Conservation (phyloP, 352 stramenopile species). For the Pythium brachiatum region DNA sequence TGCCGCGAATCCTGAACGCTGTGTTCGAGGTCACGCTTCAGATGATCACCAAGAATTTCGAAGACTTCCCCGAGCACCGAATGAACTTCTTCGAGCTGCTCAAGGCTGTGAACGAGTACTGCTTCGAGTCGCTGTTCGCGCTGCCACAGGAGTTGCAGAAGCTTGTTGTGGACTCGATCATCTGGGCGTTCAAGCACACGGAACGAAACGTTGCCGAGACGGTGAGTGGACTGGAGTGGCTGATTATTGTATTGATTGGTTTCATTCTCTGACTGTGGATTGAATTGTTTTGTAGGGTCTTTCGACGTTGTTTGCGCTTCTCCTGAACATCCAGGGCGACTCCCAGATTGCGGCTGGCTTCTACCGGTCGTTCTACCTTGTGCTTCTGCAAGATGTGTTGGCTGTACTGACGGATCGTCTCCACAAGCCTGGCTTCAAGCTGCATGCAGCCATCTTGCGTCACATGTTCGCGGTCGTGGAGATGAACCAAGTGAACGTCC, state of each 20-base stretch:
- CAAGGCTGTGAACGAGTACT: conserved; percentile 93
- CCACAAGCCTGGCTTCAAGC: conserved; percentile 99
- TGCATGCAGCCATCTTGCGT: conserved; percentile 96
- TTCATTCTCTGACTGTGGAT: background rate
- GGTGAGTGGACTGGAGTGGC: conserved; percentile 28
- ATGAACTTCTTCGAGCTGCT: conserved; percentile 99
- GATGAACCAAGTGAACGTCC: conserved; percentile 94
- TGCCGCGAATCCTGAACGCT: conserved; percentile 95
- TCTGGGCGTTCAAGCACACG: conserved; percentile 99
- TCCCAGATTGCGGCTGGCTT: conserved; percentile 95
- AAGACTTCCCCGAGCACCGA: conserved; percentile 98
- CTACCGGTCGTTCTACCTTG: conserved; percentile 97
- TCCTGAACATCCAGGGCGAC: conserved; percentile 95
- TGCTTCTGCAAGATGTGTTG: conserved; percentile 93
- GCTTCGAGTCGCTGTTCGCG: conserved; percentile 96
- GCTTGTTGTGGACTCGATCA: conserved; percentile 98
- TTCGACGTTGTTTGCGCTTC: conserved; percentile 95
- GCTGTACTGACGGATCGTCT: conserved; percentile 98
- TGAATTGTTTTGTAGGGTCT: conserved; percentile 64
- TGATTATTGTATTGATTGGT: background rate
- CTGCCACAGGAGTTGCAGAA: conserved; percentile 98
- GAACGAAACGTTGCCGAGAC: conserved; percentile 98
- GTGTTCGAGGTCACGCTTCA: conserved; percentile 98
- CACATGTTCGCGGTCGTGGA: conserved; percentile 98
- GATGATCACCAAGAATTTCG: conserved; percentile 99